These are phyloP conservation scores for Cladophialophora psammophila DNA, from an alignment of 2,329 filamentous ascomycete genomes.

Conservation along the genomic window DNA sequence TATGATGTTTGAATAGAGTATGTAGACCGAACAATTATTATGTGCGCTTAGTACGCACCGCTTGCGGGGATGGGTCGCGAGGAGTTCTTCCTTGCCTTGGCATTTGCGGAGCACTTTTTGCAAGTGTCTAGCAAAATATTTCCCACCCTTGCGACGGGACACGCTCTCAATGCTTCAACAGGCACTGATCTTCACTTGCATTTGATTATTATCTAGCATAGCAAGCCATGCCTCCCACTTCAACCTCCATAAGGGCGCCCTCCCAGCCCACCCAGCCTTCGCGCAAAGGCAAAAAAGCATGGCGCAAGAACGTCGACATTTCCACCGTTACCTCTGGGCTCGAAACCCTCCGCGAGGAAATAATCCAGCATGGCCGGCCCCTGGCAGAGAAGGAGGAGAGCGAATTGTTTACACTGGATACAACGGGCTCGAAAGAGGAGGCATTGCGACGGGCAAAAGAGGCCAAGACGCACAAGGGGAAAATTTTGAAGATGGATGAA, in stretches of 20 bases:
- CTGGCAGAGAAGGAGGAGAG: conserved; percentile 81
- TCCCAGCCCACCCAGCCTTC: conserved; percentile 70
- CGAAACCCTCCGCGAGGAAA: conserved; percentile 82
- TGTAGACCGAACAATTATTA: too few relatives aligned
- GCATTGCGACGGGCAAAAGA: conserved; percentile 71
- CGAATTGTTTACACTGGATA: conserved; percentile 86
- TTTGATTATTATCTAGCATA: not conserved
- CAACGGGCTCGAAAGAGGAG: conserved; percentile 62
- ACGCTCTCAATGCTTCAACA: not conserved
- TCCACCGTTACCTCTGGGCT: conserved; percentile 84
- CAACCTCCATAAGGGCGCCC: conserved; percentile 23
- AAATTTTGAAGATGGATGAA: conserved; percentile 79
- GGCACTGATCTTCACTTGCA: not conserved
- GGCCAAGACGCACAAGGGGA: conserved; percentile 65
- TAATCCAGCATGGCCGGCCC: conserved; percentile 82
- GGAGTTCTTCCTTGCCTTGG: not conserved
- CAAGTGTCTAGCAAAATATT: not conserved
- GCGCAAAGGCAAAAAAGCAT: conserved; percentile 97
- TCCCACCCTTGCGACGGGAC: not conserved
- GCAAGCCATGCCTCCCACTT: conserved; percentile 6
- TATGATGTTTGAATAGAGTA: too few relatives aligned
- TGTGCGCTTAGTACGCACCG: too few relatives aligned
- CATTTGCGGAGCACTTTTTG: not conserved
- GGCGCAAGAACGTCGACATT: conserved; percentile 97
- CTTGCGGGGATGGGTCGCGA: too few relatives aligned